These are phyloP conservation scores for Venturiaceae sp. DNA, from an alignment of 2,329 filamentous ascomycete species.

Conservation along the genomic window DNA sequence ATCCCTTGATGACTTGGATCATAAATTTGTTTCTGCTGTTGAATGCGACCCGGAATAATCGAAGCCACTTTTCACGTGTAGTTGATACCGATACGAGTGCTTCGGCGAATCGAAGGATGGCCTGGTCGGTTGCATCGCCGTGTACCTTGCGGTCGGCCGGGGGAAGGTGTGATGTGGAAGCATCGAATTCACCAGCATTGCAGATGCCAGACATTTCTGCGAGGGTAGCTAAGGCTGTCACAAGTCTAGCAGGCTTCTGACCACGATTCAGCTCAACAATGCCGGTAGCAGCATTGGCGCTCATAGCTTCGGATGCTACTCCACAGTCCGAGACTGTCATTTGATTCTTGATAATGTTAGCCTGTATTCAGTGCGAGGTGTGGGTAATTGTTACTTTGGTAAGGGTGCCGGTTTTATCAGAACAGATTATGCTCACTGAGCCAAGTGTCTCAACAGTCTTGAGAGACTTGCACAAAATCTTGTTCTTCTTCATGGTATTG, in stretches of 20 bases:
- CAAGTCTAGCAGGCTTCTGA: conserved; percentile 19
- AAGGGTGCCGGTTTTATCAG: conserved; percentile 66
- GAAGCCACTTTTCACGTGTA: conserved; percentile 53
- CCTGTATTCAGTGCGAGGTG: not conserved
- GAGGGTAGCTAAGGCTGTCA: conserved; percentile 46
- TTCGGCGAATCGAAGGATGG: conserved; percentile 63
- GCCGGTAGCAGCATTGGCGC: conserved; percentile 39
- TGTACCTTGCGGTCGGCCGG: conserved; percentile 55
- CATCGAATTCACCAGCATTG: conserved; percentile 68
- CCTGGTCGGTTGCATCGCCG: conserved; percentile 69
- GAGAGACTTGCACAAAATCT: conserved; percentile 69
- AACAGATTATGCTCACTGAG: conserved; percentile 63
- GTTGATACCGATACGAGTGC: conserved; percentile 50
- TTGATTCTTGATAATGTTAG: conserved; percentile 43
- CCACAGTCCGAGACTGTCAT: conserved; percentile 65
- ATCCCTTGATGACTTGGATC: conserved; percentile 50
- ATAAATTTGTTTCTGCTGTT: conserved; percentile 83
- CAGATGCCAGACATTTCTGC: conserved; percentile 56
- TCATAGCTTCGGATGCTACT: conserved; percentile 44
- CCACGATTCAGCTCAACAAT: conserved; percentile 23
- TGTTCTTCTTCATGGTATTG: conserved; percentile 66
- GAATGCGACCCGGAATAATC: conserved; percentile 53
- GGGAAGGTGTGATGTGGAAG: conserved; percentile 48
- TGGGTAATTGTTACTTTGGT: conserved; percentile 32
- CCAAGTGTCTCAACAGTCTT: conserved; percentile 72